These are phyloP conservation scores for Penicillium diatomitis DNA, from an alignment of 495 filamentous ascomycete species.

Conservation along the genomic window DNA sequence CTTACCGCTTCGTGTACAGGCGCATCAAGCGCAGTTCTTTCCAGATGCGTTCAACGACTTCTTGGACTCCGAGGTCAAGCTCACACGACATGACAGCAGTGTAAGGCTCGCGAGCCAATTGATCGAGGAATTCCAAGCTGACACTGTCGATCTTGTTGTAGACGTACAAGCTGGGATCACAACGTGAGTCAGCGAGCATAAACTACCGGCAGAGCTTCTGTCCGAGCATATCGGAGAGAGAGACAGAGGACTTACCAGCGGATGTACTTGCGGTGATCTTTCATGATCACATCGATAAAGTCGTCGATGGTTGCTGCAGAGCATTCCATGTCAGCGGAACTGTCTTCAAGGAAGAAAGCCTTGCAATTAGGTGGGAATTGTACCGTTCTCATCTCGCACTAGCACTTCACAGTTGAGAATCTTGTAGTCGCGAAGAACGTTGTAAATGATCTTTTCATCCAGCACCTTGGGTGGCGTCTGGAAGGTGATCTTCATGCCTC, in stretches of 20 bases:
- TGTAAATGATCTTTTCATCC: conserved; percentile 96
- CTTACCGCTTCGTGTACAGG: conserved; percentile 87
- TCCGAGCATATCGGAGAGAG: neutral
- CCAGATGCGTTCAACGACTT: conserved; percentile 94
- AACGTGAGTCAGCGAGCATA: neutral
- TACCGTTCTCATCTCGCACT: conserved; percentile 85
- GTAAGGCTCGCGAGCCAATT: conserved; percentile 82
- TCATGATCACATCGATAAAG: conserved; percentile 99
- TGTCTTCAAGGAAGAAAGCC: neutral
- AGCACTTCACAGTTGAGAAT: conserved; percentile 96
- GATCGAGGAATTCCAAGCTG: conserved; percentile 85
- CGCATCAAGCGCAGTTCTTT: conserved; percentile 85
- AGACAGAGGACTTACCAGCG: conserved; percentile 42
- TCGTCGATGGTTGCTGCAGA: conserved; percentile 81
- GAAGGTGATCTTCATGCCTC: conserved; percentile 98
- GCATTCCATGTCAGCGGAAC: neutral
- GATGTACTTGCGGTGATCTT: conserved; percentile 97
- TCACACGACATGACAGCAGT: conserved; percentile 98
- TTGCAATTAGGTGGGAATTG: neutral
- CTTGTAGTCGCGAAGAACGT: conserved; percentile 96
- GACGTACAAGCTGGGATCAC: conserved; percentile 68
- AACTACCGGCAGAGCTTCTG: neutral
- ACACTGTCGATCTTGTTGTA: conserved; percentile 99
- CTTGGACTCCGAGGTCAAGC: conserved; percentile 90
- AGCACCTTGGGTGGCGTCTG: conserved; percentile 76